These are phyloP conservation scores for Penicillium flavigenum DNA, from an alignment of 495 filamentous ascomycete species.

Conservation along the genomic window DNA sequence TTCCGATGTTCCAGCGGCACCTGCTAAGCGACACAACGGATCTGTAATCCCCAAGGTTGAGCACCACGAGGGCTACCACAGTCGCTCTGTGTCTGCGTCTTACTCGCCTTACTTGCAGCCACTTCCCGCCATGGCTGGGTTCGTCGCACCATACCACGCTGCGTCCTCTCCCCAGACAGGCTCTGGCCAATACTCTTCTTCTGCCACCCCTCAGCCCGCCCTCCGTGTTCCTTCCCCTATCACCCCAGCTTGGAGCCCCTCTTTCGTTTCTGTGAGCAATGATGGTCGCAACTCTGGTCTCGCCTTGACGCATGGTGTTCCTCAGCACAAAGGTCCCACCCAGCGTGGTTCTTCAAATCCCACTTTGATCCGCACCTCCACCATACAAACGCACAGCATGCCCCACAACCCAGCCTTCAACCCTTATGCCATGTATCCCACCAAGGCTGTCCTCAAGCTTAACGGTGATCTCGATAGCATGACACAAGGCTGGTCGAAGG, in stretches of 20 bases:
- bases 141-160: slow-evolving; percentile 31
- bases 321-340: slow-evolving; percentile 40
- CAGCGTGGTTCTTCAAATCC: slow-evolving; percentile 55
- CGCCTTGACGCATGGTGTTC: slow-evolving; percentile 32
- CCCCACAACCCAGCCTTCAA: slow-evolving; percentile 60
- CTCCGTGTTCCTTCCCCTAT: slow-evolving; percentile 45
- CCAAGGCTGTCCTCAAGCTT: slow-evolving; percentile 81
- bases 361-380: slow-evolving; percentile 81
- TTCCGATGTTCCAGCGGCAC: slow-evolving; percentile 38
- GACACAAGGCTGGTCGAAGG: slow-evolving; percentile 72
- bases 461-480: slow-evolving; percentile 80
- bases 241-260: slow-evolving; percentile 47
- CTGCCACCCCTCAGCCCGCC: slow-evolving; percentile 35
- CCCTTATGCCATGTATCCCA: slow-evolving; percentile 79
- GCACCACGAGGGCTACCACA: slow-evolving; percentile 36
- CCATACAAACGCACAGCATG: slow-evolving; percentile 56
- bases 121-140: slow-evolving; percentile 37
- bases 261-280: slow-evolving; percentile 32
- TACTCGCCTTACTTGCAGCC: slow-evolving; percentile 50
- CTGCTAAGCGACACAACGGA: slow-evolving; percentile 47
- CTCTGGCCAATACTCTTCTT: slow-evolving; percentile 32
- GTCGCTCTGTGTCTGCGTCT: slow-evolving; percentile 35
- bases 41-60: slow-evolving; percentile 44
- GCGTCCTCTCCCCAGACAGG: slow-evolving; percentile 34
- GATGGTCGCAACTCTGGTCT: slow-evolving; percentile 35